These are phyloP conservation scores for Ramaria sp. DNA, from an alignment of 768 basidiomycete genomes.

Conservation along the genomic window DNA sequence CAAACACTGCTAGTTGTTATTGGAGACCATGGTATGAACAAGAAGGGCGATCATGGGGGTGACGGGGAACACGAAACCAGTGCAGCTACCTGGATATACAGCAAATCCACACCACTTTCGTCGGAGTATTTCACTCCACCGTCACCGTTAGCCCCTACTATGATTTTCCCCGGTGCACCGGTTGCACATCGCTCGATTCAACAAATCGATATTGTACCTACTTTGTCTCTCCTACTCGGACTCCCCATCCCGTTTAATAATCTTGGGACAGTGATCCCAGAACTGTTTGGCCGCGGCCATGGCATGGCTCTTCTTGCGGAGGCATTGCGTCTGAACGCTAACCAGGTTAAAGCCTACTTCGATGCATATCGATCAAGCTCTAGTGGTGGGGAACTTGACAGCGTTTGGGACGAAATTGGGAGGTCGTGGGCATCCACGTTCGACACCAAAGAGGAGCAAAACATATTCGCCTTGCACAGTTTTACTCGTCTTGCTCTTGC, in stretches of 20 bases:
- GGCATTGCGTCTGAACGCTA: slow-evolving; percentile 60
- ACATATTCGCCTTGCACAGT: slow-evolving; percentile 20
- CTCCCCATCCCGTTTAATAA: slow-evolving; percentile 94
- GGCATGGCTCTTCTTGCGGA: slow-evolving; percentile 30
- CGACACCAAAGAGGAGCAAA: slow-evolving; percentile 16
- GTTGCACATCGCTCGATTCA: slow-evolving; percentile 56
- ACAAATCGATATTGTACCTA: slow-evolving; percentile 90
- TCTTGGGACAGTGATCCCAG: slow-evolving; percentile 84
- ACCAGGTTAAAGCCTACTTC: slow-evolving; percentile 70
- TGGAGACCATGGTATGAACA: slow-evolving; percentile 97
- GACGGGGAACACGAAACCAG: slow-evolving; percentile 80
- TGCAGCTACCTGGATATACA: slow-evolving; percentile 85
- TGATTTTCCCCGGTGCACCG: slow-evolving; percentile 41
- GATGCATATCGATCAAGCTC: slow-evolving; percentile 60
- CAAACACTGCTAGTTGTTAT: slow-evolving; percentile 86
- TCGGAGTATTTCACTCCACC: slow-evolving; percentile 25
- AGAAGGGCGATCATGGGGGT: slow-evolving; percentile 90
- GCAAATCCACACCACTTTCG: slow-evolving; percentile 48
- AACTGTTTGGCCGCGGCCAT: slow-evolving; percentile 60
- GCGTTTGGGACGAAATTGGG: slow-evolving; percentile 44
- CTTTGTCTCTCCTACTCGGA: slow-evolving; percentile 81
- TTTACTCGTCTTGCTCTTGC: slow-evolving; percentile 55
- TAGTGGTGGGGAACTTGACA: slow-evolving; percentile 65
- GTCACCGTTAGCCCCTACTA: slow-evolving; percentile 38
- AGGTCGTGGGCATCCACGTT: slow-evolving; percentile 29